phyloP scores from a whole-genome alignment of 331 rosid species.

The Arachis monticola region DNA sequence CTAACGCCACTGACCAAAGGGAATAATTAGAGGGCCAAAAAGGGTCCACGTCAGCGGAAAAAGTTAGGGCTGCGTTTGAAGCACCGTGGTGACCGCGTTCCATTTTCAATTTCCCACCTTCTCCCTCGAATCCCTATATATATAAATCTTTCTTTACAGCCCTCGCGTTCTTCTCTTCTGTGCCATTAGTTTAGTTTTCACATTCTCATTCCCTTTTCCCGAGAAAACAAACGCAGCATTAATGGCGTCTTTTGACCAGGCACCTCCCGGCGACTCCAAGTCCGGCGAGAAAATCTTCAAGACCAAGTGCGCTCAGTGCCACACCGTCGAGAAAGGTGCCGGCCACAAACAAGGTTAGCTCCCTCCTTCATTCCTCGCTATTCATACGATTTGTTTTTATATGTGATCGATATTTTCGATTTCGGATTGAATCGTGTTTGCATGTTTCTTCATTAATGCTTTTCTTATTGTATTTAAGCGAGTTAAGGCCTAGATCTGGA shows the following conservation, averaged over 20 bases:
- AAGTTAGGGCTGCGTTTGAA: slow-evolving; percentile 35
- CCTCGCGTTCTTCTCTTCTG: background rate
- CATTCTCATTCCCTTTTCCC: background rate
- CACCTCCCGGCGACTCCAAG: slow-evolving; percentile 69
- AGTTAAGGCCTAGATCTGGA: slow-evolving; percentile 12
- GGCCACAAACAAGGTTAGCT: slow-evolving; percentile 89
- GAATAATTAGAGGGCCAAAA: slow-evolving; percentile 12
- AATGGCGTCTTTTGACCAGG: slow-evolving; percentile 76
- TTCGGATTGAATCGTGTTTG: background rate
- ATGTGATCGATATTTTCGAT: background rate
- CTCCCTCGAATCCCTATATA: background rate
- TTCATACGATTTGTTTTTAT: background rate
- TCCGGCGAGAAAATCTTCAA: slow-evolving; percentile 73
- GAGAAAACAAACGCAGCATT: background rate
- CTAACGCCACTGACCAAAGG: slow-evolving; percentile 30
- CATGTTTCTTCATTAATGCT: slow-evolving; percentile 1
- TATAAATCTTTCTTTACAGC: background rate
- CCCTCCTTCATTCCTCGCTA: background rate
- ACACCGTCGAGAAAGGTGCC: slow-evolving; percentile 77
- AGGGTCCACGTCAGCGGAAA: slow-evolving; percentile 46
- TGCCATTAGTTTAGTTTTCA: background rate
- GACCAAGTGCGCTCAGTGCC: slow-evolving; percentile 89
- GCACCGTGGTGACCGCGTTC: slow-evolving; percentile 45
- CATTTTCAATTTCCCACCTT: slow-evolving; percentile 12
- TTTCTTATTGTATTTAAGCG: background rate